phyloP scores from a whole-genome alignment of 1,139 yeast genomes.

The Lodderomyces oxycetoniae region DNA sequence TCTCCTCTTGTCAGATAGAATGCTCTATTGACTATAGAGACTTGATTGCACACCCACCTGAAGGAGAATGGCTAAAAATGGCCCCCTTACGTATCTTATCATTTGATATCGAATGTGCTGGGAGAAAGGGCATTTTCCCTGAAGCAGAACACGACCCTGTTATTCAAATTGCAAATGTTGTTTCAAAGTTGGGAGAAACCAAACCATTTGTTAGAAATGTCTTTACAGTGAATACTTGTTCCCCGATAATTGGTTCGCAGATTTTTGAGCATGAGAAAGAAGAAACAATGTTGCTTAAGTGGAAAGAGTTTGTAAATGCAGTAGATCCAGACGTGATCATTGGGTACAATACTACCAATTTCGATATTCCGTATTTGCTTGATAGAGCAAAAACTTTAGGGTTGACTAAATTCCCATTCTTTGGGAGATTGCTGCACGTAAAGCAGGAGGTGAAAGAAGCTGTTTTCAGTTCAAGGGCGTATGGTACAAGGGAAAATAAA shows the following conservation, averaged over 20 bases:
- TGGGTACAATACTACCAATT: constrained; percentile 92
- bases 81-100: constrained; percentile 93
- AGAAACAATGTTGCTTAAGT: constrained; percentile 72
- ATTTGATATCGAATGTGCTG: constrained; percentile 98
- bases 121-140: constrained; percentile 94
- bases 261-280: constrained; percentile 74
- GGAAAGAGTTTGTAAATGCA: constrained; percentile 80
- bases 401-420: constrained; percentile 70
- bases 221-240: constrained; percentile 85
- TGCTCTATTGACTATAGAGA: constrained; percentile 64
- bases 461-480: constrained; percentile 88
- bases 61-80: constrained; percentile 89
- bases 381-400: constrained; percentile 80
- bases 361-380: constrained; percentile 88
- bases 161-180: constrained; percentile 95
- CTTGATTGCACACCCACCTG: constrained; percentile 75
- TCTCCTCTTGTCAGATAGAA: constrained; percentile 85
- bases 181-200: constrained; percentile 71
- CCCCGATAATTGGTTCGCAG: constrained; percentile 92
- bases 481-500: constrained; percentile 92
- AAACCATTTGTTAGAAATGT: constrained; percentile 92
- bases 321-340: constrained; percentile 95
- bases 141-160: constrained; percentile 93
- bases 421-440: constrained; percentile 67
- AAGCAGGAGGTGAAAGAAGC: constrained; percentile 79